These are phyloP conservation scores for Sugiyamaella castrensis DNA, from an alignment of 1,139 yeast genomes.

Conservation along the genomic window DNA sequence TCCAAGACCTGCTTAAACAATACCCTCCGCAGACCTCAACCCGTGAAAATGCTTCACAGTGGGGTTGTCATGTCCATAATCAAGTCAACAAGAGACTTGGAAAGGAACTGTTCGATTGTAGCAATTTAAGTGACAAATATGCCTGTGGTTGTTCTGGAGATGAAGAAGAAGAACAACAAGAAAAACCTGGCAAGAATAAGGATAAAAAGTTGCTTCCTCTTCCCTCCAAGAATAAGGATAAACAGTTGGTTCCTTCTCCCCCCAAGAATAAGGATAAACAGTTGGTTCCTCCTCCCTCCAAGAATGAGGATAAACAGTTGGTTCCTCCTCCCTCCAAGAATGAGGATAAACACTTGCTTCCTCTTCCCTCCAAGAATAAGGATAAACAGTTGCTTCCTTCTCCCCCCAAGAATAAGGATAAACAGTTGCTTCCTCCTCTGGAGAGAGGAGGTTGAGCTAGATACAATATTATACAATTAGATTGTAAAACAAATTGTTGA, in stretches of 20 bases:
- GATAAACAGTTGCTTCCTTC: too few relatives aligned
- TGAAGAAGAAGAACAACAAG: constrained; percentile 39
- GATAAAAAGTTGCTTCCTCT: neutral
- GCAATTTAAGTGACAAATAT: constrained; percentile 78
- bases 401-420: too few relatives aligned
- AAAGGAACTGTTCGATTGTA: constrained; percentile 78
- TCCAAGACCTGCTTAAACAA: constrained; percentile 60
- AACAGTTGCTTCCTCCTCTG: constrained; percentile 2
- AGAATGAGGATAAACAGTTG: too few relatives aligned
- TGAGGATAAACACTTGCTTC: too few relatives aligned
- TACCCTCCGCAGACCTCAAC: constrained; percentile 83
- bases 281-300: too few relatives aligned
- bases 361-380: too few relatives aligned
- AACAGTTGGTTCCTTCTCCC: too few relatives aligned
- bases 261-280: too few relatives aligned
- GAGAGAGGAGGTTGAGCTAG: constrained; percentile 16
- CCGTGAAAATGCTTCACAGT: constrained; percentile 78
- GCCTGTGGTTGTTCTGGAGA: constrained; percentile 95
- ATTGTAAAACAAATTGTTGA: neutral
- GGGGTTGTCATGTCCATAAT: constrained; percentile 98
- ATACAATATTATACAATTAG: neutral
- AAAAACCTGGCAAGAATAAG: neutral
- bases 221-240: too few relatives aligned
- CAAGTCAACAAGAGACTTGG: constrained; percentile 69
- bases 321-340: too few relatives aligned